Conservation (phyloP, 768 basidiomycete species). For the Agrocybe pediades region DNA sequence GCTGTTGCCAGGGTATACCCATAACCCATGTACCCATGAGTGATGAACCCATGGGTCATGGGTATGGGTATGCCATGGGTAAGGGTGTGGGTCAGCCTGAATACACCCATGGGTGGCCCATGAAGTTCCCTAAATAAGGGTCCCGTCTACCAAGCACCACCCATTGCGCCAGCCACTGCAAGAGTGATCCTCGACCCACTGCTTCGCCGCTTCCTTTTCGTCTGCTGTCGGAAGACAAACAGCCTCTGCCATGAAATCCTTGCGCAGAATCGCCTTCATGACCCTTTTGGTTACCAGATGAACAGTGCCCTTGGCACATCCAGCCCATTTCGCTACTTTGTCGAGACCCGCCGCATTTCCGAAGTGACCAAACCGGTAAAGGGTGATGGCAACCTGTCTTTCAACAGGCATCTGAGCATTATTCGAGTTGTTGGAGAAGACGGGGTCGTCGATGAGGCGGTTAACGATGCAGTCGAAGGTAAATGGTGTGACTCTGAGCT, state of each 20-base stretch:
- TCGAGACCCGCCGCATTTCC: constrained; percentile 36
- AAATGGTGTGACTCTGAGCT: constrained; percentile 29
- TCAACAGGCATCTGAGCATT: constrained; percentile 13
- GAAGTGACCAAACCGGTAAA: constrained; percentile 39
- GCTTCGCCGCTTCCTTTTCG: constrained; percentile 31
- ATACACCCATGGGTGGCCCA: too few species aligned
- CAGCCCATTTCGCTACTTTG: constrained; percentile 38
- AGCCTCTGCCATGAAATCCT: constrained; percentile 22
- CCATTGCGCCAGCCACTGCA: constrained; percentile 36
- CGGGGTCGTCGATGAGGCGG: neutral
- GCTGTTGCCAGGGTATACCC: too few species aligned
- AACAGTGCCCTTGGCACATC: constrained; percentile 33
- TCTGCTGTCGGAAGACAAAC: constrained; percentile 27
- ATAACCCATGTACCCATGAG: too few species aligned
- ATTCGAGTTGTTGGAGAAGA: constrained; percentile 8
- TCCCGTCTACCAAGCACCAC: constrained; percentile 40
- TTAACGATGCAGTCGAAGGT: constrained; percentile 35
- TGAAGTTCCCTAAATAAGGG: too few species aligned
- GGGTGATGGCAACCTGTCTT: constrained; percentile 36
- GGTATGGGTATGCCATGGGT: too few species aligned
- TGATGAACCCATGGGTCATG: too few species aligned
- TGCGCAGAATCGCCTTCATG: constrained; percentile 30
- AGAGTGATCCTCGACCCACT: constrained; percentile 34
- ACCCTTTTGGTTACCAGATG: constrained; percentile 17
- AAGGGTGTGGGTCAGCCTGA: too few species aligned